Evolutionary conservation across 2,329 filamentous ascomycete genomes (phyloP), one percentile per base, ranked within the genome.

Genomic region (Colletotrichum sp.): DNA sequence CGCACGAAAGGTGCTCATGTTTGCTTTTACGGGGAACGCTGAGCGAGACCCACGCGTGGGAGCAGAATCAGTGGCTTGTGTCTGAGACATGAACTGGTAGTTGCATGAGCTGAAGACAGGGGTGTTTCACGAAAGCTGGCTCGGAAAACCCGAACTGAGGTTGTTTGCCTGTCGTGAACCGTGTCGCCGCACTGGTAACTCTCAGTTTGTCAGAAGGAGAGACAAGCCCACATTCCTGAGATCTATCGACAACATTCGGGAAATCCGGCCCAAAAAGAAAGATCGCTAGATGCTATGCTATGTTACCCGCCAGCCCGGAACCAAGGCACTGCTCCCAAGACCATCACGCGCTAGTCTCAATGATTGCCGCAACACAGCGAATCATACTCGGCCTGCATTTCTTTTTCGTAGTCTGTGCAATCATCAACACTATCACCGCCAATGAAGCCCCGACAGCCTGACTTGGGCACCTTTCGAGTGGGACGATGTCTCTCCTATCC

Each of bases 71-170:
- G 68, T 63, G 36, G 68, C 57, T 63, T 13, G 16, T 2, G 7
- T 52, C 34, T 70, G 57, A 70, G 68, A 70, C 68, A 70, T 62
- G n/a, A 28, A 26, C 26, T 26, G 16, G 68, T 49, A 15, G 57
- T 26, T 63, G 57, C 68, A 70, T 70, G 68, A 63, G 68, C 68
- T 70, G 68, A 70, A 12, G 36, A 63, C 68, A 62, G 68, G 68
- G 68, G 44, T 69, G 5, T 8, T 34, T 30, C 59, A 32, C 32
- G 28, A 16, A 6, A 32, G 28, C 44, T 8, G 12, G 44, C 44
- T 52, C 44, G 44, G 44, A 52, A 52, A 52, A 21, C 44, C 44
- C 44, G 44, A 52, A 52, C n/a, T 24, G 6, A 52, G 44, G 18
- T 21, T 52, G 44, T 21, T 52, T 52, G 44, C 44, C n/a, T 52